phyloP scores from a whole-genome alignment of 208 protist species.

The Trypanosoma cruzi region DNA sequence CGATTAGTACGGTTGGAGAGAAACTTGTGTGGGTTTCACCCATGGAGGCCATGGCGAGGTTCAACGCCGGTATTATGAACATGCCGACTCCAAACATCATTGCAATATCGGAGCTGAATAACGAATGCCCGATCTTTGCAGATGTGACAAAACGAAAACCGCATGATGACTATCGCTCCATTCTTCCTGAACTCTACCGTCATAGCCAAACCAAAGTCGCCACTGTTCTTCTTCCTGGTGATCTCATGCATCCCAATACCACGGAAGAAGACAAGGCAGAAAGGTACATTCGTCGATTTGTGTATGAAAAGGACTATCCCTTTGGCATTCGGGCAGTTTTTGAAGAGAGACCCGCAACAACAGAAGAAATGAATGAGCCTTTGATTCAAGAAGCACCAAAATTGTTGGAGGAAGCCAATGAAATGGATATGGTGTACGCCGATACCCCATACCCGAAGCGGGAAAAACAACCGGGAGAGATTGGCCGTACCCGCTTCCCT shows the following conservation, averaged over 20 bases:
- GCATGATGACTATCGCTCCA: constrained; percentile 36
- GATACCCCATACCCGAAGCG: constrained; percentile 65
- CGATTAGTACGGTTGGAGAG: constrained; percentile 71
- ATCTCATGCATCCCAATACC: constrained; percentile 67
- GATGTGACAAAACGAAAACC: constrained; percentile 65
- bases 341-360: constrained; percentile 68
- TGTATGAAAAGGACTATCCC: constrained; percentile 86
- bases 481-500: constrained; percentile 52
- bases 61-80: constrained; percentile 91
- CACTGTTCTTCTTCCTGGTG: constrained; percentile 83
- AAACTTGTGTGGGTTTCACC: constrained; percentile 89
- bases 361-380: constrained; percentile 38
- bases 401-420: constrained; percentile 82
- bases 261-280: constrained; percentile 62
- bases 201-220: constrained; percentile 75
- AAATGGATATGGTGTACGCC: constrained; percentile 81
- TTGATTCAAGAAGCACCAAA: constrained; percentile 56
- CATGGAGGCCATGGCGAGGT: constrained; percentile 89
- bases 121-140: constrained; percentile 79
- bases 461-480: constrained; percentile 31
- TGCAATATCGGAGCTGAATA: constrained; percentile 78
- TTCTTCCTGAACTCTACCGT: constrained; percentile 71
- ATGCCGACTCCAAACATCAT: constrained; percentile 90
- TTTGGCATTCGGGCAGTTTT: constrained; percentile 87
- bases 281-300: constrained; percentile 77